Evolutionary conservation across 306 rosid genomes (phyloP).

Genomic region (Dicorynia guianensis): DNA sequence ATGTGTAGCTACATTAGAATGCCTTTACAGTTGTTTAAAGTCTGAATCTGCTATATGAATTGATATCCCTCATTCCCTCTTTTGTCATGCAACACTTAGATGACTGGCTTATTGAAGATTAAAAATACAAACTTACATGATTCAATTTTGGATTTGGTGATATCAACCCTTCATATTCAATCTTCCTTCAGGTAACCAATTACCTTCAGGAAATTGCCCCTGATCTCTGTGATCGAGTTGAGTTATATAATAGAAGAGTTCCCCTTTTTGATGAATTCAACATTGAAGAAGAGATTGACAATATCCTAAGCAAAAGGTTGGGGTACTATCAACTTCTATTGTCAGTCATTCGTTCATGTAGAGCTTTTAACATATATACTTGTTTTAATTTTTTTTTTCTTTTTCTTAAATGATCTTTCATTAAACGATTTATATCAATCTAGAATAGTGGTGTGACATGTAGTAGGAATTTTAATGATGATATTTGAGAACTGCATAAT

Average conservation of each 20-base stretch:
- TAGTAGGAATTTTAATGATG: slow-evolving; percentile 4
- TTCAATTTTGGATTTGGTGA: slow-evolving; percentile 22
- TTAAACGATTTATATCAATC: slow-evolving; percentile 26
- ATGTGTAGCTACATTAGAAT: slow-evolving; percentile 19
- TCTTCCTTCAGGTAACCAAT: slow-evolving; percentile 84
- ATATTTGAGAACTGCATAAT: slow-evolving; percentile 17
- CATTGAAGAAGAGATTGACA: slow-evolving; percentile 90
- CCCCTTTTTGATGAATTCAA: slow-evolving; percentile 91
- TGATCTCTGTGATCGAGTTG: slow-evolving; percentile 90
- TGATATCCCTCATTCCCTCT: slow-evolving; percentile 9
- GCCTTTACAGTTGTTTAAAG: slow-evolving; percentile 34
- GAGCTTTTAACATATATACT: slow-evolving; percentile 18
- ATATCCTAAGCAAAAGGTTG: slow-evolving; percentile 91
- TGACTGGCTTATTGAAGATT: slow-evolving; percentile 32
- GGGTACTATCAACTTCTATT: slow-evolving; percentile 37
- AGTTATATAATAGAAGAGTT: slow-evolving; percentile 67
- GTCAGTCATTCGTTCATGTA: slow-evolving; percentile 28
- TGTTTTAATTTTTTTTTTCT: slow-evolving; percentile 13
- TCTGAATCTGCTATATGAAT: slow-evolving; percentile 33
- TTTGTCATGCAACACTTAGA: slow-evolving; percentile 21
- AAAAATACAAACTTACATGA: slow-evolving; percentile 24
- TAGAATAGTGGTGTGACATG: slow-evolving; percentile 1
- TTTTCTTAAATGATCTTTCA: background rate
- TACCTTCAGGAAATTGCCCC: slow-evolving; percentile 99
- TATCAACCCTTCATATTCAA: slow-evolving; percentile 36